These are phyloP conservation scores for Canna indica DNA, from an alignment of 176 grass and related monocot species.

Conservation along the genomic window DNA sequence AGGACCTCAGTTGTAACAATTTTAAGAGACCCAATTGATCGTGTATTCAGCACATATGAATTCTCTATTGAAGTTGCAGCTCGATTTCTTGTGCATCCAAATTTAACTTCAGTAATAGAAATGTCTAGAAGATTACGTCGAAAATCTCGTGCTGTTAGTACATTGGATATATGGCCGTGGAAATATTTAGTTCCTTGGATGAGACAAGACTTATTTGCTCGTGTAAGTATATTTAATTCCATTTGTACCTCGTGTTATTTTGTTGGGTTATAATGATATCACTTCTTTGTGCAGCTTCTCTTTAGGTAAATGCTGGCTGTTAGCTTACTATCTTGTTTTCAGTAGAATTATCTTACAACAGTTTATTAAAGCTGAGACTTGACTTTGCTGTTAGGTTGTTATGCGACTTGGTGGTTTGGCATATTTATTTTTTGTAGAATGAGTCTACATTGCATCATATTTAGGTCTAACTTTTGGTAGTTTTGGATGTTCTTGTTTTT, in stretches of 20 bases:
- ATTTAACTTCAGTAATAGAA: conserved; percentile 69
- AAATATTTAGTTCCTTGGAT: conserved; percentile 99
- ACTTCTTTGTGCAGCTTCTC: neutral
- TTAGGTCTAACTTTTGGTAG: no score
- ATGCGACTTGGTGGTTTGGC: no score
- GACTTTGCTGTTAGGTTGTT: no score
- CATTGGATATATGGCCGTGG: conserved; percentile 98
- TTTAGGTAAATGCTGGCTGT: neutral
- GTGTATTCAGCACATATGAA: conserved; percentile 93
- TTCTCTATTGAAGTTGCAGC: conserved; percentile 94
- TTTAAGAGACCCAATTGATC: conserved; percentile 79
- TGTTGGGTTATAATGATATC: neutral
- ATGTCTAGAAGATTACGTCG: conserved; percentile 44
- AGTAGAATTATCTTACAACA: no score
- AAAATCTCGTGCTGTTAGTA: conserved; percentile 62
- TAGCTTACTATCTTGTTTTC: neutral
- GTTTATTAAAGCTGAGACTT: no score
- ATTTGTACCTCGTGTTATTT: neutral
- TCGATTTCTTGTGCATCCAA: conserved; percentile 79
- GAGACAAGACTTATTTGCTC: conserved; percentile 76
- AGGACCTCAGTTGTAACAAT: conserved; percentile 90
- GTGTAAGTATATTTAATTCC: conserved; percentile 37
- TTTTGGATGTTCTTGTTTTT: no score
- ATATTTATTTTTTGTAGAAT: no score
- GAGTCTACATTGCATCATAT: no score